Base-by-base conservation (phyloP, 805 yeast genomes). In the Yamadazyma laniorum region DNA sequence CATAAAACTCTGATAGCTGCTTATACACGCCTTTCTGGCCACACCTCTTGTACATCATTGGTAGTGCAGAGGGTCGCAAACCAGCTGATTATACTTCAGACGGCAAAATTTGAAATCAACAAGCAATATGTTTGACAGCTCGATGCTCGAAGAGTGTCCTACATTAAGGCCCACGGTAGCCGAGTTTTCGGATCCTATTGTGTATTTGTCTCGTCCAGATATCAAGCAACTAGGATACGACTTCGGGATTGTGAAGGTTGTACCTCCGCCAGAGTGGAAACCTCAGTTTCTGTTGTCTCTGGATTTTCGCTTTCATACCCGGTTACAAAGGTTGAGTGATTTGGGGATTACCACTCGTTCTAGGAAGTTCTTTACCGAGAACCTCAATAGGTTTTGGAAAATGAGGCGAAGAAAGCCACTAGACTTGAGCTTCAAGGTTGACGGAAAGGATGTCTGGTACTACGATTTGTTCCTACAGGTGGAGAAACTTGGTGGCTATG, bases 241-340 rank as follows among this genome's bases (percentile, higher is more conserved):
- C 34, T 75, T 57, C 48, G 82, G 82, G 2, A 61, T 77, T n/a
- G 55, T 77, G 21, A 77, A 77, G 49, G 49, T 77, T 2, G 62
- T 66, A 6, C 82, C 82, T 4, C 82, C 82, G 0, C 38, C 45
- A 13, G 58, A 51, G n/a, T 77, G 81, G 80, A 54, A 53, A 32
- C 81, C 82, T 0, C 77, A 77, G 0, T 72, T 82, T 45, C 69
- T 79, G 38, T 61, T 84, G 15, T 69, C 82, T 34, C 63, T 67
- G 32, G 50, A 61, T 5, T 84, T 85, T 58, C 69, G 60, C 34
- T 85, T 85, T 52, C 80, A 77, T 44, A 82, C 88, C 6, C 59
- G 95, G 38, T 54, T 80, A n/a, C 93, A 85, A 54, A 74, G 70
- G 32, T 52, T 85, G 37, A 74, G 77, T 49, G 87, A 83, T 53